Conservation (phyloP, 1,139 yeast species). For the Debaryomycetaceae sp. region DNA sequence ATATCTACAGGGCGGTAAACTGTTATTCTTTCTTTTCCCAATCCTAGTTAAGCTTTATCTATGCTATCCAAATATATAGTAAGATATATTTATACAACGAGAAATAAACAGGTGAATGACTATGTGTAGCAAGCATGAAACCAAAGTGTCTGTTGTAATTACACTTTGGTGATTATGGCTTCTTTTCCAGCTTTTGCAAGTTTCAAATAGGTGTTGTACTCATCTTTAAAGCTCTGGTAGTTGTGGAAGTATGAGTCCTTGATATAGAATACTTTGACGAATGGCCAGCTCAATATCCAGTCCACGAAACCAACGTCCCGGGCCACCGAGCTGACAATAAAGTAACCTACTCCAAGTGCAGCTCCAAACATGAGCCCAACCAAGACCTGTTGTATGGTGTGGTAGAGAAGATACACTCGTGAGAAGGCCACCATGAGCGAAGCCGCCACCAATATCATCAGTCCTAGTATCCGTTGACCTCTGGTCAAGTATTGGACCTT, state of each 20-base stretch:
- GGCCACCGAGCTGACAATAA: constrained; percentile 45
- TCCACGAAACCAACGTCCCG: constrained; percentile 62
- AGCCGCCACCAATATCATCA: constrained; percentile 19
- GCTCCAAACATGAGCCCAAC: constrained; percentile 71
- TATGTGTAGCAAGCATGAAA: neutral
- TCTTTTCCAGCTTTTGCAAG: neutral
- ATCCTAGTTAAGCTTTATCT: neutral
- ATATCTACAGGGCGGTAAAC: too few species aligned
- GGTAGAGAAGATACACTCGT: constrained; percentile 77
- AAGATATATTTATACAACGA: neutral
- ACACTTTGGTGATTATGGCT: neutral
- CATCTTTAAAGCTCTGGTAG: constrained; percentile 38
- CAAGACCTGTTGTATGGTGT: constrained; percentile 65
- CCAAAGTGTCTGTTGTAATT: neutral
- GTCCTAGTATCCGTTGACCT: constrained; percentile 21
- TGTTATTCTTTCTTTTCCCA: too few species aligned
- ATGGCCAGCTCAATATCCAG: constrained; percentile 51
- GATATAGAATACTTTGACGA: constrained; percentile 44
- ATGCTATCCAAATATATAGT: neutral
- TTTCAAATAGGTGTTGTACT: constrained; percentile 21
- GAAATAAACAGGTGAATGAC: neutral
- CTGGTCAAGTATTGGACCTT: constrained; percentile 22
- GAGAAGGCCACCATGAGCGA: constrained; percentile 63
- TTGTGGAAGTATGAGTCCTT: constrained; percentile 56
- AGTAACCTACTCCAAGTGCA: constrained; percentile 57